phyloP scores from a whole-genome alignment of 2,329 filamentous ascomycete genomes.

The Bipolaris zeicola region DNA sequence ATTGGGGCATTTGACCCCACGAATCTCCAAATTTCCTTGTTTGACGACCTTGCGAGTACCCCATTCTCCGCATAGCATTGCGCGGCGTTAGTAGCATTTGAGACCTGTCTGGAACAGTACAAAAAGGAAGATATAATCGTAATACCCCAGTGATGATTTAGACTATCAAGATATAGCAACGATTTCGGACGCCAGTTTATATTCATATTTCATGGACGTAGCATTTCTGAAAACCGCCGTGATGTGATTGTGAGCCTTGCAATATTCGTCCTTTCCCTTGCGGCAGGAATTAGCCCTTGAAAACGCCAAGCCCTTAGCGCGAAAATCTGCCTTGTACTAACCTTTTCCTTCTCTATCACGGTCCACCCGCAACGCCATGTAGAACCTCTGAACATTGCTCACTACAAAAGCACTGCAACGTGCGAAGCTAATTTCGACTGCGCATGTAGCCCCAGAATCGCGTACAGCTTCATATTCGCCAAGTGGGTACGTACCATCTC shows the following conservation, averaged over 20 bases:
- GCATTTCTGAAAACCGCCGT: not conserved
- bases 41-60: slow-evolving; percentile 3
- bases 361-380: slow-evolving; percentile 6
- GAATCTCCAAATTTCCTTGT: not conserved
- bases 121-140: slow-evolving; percentile 23
- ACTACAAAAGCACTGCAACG: not conserved
- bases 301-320: slow-evolving; percentile 28
- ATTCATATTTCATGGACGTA: not conserved
- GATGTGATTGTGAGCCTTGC: not conserved
- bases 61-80: slow-evolving; percentile 24
- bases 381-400: slow-evolving; percentile 1
- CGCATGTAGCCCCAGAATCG: not conserved
- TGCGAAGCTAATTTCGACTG: not conserved
- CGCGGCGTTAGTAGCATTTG: slow-evolving; percentile 20
- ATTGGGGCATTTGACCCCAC: not conserved
- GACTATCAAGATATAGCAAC: not conserved
- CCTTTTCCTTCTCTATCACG: not conserved
- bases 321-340: slow-evolving; percentile 28
- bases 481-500: not conserved
- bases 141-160: slow-evolving; percentile 16
- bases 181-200: not conserved
- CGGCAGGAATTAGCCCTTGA: slow-evolving; percentile 1
- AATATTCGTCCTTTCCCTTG: not conserved
- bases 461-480: not conserved
- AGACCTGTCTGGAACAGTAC: slow-evolving; percentile 10